A percentile compares a stretch with the other conserved stretches of the same genome.
phyloP scores from a whole-genome alignment of 2,329 filamentous ascomycete genomes.

The Diplodia scrobiculata region DNA sequence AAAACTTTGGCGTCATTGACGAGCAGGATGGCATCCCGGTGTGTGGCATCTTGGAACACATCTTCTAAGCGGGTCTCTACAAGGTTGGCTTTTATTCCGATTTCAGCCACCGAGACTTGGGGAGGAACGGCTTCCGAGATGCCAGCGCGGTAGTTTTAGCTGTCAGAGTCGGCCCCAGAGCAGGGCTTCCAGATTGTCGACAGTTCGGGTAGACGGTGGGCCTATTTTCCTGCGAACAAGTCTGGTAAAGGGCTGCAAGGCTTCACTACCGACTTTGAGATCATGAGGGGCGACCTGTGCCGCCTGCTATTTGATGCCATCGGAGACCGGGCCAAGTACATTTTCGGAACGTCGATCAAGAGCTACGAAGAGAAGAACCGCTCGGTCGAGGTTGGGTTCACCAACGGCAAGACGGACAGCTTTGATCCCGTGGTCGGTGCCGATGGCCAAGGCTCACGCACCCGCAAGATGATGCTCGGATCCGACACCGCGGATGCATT shows the following conservation, averaged over 20 bases:
- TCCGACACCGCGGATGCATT: constrained; percentile 30
- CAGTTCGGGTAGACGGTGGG: constrained; percentile 33
- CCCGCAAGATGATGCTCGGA: constrained; percentile 41
- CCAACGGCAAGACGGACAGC: constrained; percentile 47
- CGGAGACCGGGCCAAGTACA: constrained; percentile 37
- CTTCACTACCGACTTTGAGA: constrained; percentile 61
- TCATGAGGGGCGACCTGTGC: constrained; percentile 61
- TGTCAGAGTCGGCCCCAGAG: constrained; percentile 48
- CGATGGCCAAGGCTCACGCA: constrained; percentile 58
- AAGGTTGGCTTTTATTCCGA: too few relatives aligned
- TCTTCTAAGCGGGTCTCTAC: too few relatives aligned
- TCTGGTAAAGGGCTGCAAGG: constrained; percentile 42
- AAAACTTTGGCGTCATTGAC: too few relatives aligned
- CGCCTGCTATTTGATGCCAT: constrained; percentile 53
- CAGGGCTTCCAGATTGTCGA: constrained; percentile 46
- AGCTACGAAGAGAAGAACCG: constrained; percentile 38
- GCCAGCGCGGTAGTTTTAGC: too few relatives aligned
- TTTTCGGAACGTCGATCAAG: constrained; percentile 41
- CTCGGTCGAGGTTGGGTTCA: constrained; percentile 48
- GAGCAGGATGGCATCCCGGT: too few relatives aligned
- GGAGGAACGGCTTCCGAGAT: too few relatives aligned
- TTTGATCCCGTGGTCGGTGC: constrained; percentile 60
- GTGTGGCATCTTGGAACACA: too few relatives aligned
- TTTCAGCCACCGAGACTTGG: too few relatives aligned
- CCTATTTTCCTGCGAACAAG: constrained; percentile 47